Percentiles rank a stretch among this genome's conserved stretches.
Conservation (phyloP, 2,329 filamentous ascomycete species). For the Pseudocercospora crystallina region DNA sequence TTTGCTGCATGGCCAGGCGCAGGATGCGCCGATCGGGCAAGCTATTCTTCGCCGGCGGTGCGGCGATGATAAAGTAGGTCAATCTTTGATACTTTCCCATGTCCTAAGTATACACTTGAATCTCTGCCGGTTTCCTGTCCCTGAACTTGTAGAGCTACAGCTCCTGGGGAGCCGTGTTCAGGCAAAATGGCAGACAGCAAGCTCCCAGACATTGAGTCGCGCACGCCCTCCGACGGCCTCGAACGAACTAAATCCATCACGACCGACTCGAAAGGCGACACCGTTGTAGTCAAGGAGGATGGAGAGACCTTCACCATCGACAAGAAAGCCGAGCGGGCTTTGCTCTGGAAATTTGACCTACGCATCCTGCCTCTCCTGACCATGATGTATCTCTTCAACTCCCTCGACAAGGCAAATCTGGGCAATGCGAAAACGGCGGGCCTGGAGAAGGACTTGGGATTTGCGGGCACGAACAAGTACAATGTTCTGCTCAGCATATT, state of each 20-base stretch:
- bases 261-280: conserved; percentile 20
- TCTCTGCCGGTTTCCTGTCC: no score
- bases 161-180: no score
- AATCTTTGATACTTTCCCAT: no score
- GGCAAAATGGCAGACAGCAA: conserved; percentile 4
- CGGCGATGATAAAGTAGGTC: no score
- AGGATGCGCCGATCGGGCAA: no score
- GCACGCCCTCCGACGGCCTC: conserved; percentile 7
- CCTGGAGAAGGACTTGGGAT: conserved; percentile 55
- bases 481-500: conserved; percentile 70
- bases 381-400: conserved; percentile 61
- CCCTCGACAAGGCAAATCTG: conserved; percentile 48
- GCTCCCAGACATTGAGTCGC: conserved; percentile 9
- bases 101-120: no score
- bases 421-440: conserved; percentile 47
- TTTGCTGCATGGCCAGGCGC: no score
- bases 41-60: no score
- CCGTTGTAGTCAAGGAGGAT: conserved; percentile 23
- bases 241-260: conserved; percentile 19
- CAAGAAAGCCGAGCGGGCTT: conserved; percentile 46
- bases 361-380: conserved; percentile 58
- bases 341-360: conserved; percentile 58
- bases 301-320: conserved; percentile 39
- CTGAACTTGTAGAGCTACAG: no score
- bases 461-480: conserved; percentile 59